Base-by-base conservation (phyloP, 2,329 filamentous ascomycete genomes). In the Hymenoscyphus occultus region DNA sequence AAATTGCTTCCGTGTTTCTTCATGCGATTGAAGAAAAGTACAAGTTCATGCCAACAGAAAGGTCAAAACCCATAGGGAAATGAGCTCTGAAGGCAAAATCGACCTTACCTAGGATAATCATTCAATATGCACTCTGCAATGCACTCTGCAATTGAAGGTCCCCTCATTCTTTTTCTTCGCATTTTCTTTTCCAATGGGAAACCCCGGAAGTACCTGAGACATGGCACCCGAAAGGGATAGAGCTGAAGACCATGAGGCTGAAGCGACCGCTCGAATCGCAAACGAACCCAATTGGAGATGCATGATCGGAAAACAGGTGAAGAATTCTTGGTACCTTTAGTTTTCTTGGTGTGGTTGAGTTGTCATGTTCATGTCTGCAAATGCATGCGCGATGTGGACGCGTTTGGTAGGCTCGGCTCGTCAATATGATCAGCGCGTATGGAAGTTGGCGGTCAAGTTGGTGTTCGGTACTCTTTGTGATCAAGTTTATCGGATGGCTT, bases 111-210 rank as follows among this genome's bases (percentile, higher is more conserved):
- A 16, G 40, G 10, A 14, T 12, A 16, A 42, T 14, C 19, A 51
- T 51, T 19, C 45, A 51, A 22, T 51, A 51, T 51, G 19, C 45
- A 51, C 19, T 51, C 12, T n/a, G 45, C 45, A 19, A 28, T 28
- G 28, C 28, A 28, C 28, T 28, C 28, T 28, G 28, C 28, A 28
- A 28, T 28, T 28, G 28, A 28, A 28, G 28, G 28, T 28, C 28
- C 28, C 28, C 2, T 28, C 28, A 28, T 28, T 12, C 16, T 51
- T 19, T 51, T 51, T 51, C 22, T 19, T 6, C 12, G 10, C 45
- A 10, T 19, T 54, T 54, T 54, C 48, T 54, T 54, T 54, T 54
- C 45, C n/a, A 22, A 12, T 51, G 45, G 45, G 45, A n/a, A 51
- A 19, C 19, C 22, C 48, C 48, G n/a, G 19, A 51, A 22, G 12